Evolutionary conservation across 805 yeast species (phyloP).

Genomic region (Hanseniaspora guilliermondii): DNA sequence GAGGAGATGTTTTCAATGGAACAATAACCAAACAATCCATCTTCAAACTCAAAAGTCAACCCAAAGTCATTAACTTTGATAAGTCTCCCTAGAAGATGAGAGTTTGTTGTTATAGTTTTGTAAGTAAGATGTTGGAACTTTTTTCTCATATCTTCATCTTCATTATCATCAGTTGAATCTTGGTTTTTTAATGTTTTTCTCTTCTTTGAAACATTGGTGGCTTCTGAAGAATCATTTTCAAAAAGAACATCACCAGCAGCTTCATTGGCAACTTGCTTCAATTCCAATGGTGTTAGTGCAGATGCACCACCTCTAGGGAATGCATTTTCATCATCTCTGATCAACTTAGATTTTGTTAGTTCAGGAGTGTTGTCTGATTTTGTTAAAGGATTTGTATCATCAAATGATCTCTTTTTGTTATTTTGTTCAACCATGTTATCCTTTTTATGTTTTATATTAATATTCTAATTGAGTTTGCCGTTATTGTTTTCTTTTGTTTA

Average conservation of each 20-base stretch:
- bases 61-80: constrained; percentile 48
- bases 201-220: constrained; percentile 18
- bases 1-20: constrained; percentile 63
- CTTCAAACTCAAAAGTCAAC: constrained; percentile 61
- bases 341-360: constrained; percentile 29
- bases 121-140: constrained; percentile 43
- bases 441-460: constrained; percentile 14
- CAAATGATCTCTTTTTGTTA: constrained; percentile 22
- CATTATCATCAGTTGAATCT: constrained; percentile 22
- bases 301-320: constrained; percentile 96
- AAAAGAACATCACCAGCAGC: constrained; percentile 80
- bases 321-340: constrained; percentile 29
- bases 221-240: constrained; percentile 23
- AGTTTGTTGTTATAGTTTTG: constrained; percentile 56
- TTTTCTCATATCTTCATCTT: constrained; percentile 22
- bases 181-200: constrained; percentile 17
- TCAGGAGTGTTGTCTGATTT: constrained; percentile 32
- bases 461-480: too few relatives aligned
- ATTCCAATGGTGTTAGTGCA: constrained; percentile 75
- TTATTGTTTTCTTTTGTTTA: too few relatives aligned
- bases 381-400: constrained; percentile 30
- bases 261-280: constrained; percentile 83
- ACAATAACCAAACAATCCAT: constrained; percentile 65
- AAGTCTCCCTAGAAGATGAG: constrained; percentile 67
- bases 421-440: constrained; percentile 1